Evolutionary conservation across 2,329 filamentous ascomycete species (phyloP).

Genomic region (Colletotrichum sp.): DNA sequence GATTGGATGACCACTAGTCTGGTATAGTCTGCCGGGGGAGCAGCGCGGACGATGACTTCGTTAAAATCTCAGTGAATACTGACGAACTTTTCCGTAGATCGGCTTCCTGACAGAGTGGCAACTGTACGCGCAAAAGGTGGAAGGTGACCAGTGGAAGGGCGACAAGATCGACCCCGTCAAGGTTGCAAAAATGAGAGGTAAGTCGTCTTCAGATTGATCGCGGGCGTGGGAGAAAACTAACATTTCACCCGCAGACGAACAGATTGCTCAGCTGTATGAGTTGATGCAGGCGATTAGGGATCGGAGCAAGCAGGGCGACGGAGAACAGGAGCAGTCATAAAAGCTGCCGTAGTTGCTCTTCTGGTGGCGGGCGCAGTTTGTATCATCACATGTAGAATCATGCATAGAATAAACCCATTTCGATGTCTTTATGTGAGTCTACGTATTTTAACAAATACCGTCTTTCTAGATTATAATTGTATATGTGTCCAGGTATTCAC

Average conservation of each 20-base stretch:
- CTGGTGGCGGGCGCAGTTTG: no score
- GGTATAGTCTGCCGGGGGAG: no score
- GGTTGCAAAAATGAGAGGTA: slow-evolving; percentile 83
- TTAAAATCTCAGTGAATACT: neutral
- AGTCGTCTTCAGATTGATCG: neutral
- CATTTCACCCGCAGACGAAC: slow-evolving; percentile 69
- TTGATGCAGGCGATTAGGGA: slow-evolving; percentile 82
- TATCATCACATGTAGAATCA: no score
- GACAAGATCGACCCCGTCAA: slow-evolving; percentile 84
- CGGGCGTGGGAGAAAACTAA: neutral
- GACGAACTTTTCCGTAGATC: slow-evolving; percentile 54
- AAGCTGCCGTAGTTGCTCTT: no score
- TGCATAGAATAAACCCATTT: no score
- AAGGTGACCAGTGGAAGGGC: slow-evolving; percentile 84
- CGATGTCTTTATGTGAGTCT: no score
- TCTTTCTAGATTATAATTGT: no score
- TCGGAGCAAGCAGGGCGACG: slow-evolving; percentile 27
- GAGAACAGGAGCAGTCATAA: slow-evolving; percentile 30
- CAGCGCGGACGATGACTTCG: no score
- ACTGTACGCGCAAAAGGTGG: slow-evolving; percentile 88
- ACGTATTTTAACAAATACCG: no score
- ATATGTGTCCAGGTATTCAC: no score
- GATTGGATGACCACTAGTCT: neutral
- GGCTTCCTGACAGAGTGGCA: slow-evolving; percentile 98
- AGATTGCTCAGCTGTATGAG: slow-evolving; percentile 92